phyloP scores from a whole-genome alignment of 345 rosid genomes.

The Populus simonii region DNA sequence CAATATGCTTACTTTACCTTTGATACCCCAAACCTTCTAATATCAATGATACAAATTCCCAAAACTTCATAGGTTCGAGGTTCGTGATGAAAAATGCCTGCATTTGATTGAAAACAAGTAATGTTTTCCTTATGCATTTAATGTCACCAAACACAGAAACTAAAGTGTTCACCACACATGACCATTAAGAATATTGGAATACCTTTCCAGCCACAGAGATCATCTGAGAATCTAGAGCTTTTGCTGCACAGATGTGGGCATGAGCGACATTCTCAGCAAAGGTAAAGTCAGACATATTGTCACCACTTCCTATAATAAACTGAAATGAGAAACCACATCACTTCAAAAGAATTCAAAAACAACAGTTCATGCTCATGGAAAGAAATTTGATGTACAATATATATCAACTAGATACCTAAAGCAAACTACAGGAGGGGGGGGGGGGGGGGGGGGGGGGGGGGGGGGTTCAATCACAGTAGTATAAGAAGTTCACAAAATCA shows the following conservation, averaged over 20 bases:
- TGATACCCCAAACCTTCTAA: slow-evolving; percentile 77
- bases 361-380: background rate
- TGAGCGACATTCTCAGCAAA: slow-evolving; percentile 81
- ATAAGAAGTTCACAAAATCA: background rate
- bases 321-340: slow-evolving; percentile 55
- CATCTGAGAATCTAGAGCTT: slow-evolving; percentile 64
- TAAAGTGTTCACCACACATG: background rate
- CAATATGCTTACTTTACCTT: slow-evolving; percentile 45
- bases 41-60: slow-evolving; percentile 66
- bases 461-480: background rate
- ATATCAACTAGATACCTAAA: background rate
- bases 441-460: background rate
- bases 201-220: slow-evolving; percentile 95
- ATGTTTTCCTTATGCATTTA: slow-evolving; percentile 6
- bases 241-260: slow-evolving; percentile 77
- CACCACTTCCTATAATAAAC: slow-evolving; percentile 82
- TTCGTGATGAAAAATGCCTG: slow-evolving; percentile 92
- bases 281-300: slow-evolving; percentile 83
- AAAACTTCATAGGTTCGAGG: slow-evolving; percentile 67
- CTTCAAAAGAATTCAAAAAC: slow-evolving; percentile 11
- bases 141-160: background rate
- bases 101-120: slow-evolving; percentile 23
- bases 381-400: background rate
- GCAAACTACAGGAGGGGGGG: background rate
- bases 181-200: slow-evolving; percentile 12